Conservation (phyloP, 2,329 filamentous ascomycete genomes). For the Sporothrix luriei region DNA sequence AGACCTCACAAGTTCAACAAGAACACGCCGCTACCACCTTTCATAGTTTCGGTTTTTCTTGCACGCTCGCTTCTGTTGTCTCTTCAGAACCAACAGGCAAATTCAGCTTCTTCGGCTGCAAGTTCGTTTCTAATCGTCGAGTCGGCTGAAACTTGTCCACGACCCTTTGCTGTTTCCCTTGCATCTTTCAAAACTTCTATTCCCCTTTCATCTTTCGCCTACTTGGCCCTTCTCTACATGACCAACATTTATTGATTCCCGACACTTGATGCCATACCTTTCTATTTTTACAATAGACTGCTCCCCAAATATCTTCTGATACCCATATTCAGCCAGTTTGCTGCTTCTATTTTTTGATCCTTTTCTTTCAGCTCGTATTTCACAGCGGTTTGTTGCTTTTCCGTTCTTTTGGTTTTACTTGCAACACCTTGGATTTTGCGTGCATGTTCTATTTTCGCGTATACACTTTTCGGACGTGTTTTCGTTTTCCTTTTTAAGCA, state of each 20-base stretch:
- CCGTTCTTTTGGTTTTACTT: neutral
- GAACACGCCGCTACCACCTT: neutral
- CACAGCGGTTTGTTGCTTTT: neutral
- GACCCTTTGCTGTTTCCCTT: neutral
- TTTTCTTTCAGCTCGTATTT: conserved; percentile 10
- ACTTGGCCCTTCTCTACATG: neutral
- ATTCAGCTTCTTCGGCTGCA: neutral
- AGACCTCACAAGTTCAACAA: neutral
- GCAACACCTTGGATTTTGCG: too few relatives aligned
- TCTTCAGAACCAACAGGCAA: neutral
- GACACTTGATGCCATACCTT: neutral
- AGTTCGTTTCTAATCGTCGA: neutral
- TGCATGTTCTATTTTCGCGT: conserved; percentile 3
- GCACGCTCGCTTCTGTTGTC: neutral
- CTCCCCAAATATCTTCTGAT: neutral
- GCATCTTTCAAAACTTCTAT: neutral
- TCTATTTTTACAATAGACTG: conserved; percentile 13
- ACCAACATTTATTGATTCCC: conserved; percentile 2
- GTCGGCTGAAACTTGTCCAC: neutral
- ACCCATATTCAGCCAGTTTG: neutral
- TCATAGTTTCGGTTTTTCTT: neutral
- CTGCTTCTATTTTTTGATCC: neutral
- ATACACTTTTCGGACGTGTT: neutral
- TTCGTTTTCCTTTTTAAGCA: neutral
- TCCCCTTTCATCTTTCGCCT: neutral